Evolutionary conservation across 176 grass and related monocot genomes (phyloP), one percentile per base, ranked within the genome.

Genomic region (Cenchrus americanus): DNA sequence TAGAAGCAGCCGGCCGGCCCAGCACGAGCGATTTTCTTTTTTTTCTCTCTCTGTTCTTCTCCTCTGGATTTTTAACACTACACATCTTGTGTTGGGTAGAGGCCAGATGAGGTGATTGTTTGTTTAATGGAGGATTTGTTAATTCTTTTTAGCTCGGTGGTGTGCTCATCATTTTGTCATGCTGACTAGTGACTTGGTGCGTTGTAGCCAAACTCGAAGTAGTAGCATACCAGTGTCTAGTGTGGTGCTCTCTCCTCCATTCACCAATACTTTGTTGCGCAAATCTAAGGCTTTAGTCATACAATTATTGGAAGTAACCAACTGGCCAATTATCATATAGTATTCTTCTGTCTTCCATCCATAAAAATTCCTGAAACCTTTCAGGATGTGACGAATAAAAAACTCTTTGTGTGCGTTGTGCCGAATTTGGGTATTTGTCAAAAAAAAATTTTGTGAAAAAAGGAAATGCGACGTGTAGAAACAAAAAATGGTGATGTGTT

Each of bases 41-140:
- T 14, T 69, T 71, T 76, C 55, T 27, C 21, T 75, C 44, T 62
- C 21, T 75, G 34, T 62, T 79, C 14, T 5, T 83, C 15, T 62
- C 4, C 32, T 50, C 84, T 62, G 65, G 75, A 54, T 79, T 79
- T 79, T 88, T 81, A 76, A 76, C 48, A 66, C 71, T 85, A 76
- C 49, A 80, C 73, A 59, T 59, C 76, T 40, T 27, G 75, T 80
- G 88, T 90, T 37, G 34, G 3, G 34, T 37, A 37, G 0, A 88
- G 41, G 51, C 54, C 54, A 21, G 80, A 26, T 26, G 37, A 62
- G 62, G 61, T 62, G 62, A 81, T 86, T 74, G 60, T 52, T 66
- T 83, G 74, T 66, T 94, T 53, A 88, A 88, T 83, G 73, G 54
- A 81, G 78, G 37, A 85, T 71, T 83, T 74, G 65, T 87, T 86